These are phyloP conservation scores for Tilletia walkeri DNA, from an alignment of 1,284 basidiomycete species.

Conservation along the genomic window DNA sequence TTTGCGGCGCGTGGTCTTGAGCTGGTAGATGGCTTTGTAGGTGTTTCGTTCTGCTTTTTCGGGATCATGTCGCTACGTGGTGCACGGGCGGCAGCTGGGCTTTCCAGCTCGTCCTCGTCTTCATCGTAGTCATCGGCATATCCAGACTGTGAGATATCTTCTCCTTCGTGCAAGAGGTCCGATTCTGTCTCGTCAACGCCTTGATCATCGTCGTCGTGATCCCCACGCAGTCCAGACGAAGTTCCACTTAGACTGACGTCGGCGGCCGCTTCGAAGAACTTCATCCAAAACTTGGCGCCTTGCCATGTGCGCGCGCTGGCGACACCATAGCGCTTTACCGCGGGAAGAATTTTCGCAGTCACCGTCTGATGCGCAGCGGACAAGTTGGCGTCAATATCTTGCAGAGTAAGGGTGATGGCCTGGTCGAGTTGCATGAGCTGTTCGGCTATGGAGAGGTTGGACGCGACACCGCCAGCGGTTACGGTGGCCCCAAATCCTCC, in stretches of 20 bases:
- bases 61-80: no score
- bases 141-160: not conserved
- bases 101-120: constrained; percentile 18
- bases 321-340: constrained; percentile 81
- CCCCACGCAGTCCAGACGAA: not conserved
- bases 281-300: constrained; percentile 93
- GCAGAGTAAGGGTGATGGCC: constrained; percentile 73
- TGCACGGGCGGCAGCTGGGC: not conserved
- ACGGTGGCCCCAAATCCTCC: not conserved
- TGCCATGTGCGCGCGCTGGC: constrained; percentile 82
- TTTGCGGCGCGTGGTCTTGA: not conserved
- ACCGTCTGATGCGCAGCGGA: constrained; percentile 83
- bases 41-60: not conserved
- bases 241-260: constrained; percentile 68
- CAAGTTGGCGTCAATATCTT: constrained; percentile 93
- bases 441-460: constrained; percentile 64
- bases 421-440: constrained; percentile 94
- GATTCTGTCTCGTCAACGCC: not conserved
- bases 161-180: not conserved
- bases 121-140: not conserved
- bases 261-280: constrained; percentile 87
- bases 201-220: not conserved
- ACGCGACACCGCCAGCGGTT: not conserved
- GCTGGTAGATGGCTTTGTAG: constrained; percentile 60
- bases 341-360: constrained; percentile 75